phyloP scores from a whole-genome alignment of 1,139 yeast genomes.

The Pichia sp. region DNA sequence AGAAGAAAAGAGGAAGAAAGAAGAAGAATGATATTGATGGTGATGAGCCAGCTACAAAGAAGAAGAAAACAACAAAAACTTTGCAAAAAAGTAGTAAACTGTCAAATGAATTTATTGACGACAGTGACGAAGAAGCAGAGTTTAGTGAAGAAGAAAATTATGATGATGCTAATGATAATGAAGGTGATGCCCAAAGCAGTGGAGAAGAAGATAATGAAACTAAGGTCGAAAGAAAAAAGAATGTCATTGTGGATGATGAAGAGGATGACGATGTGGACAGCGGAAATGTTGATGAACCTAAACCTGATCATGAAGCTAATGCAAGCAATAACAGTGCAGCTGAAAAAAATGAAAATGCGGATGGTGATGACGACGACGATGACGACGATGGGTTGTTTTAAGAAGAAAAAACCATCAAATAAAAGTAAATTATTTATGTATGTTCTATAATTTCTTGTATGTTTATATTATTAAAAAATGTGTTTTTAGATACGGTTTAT shows the following conservation, averaged over 20 bases:
- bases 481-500: neutral
- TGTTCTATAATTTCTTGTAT: neutral
- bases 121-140: conserved; percentile 33
- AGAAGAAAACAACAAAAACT: conserved; percentile 13
- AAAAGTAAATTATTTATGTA: too few species aligned
- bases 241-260: conserved; percentile 20
- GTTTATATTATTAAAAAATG: neutral
- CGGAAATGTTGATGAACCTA: conserved; percentile 1
- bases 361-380: conserved; percentile 10
- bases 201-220: conserved; percentile 14
- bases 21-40: conserved; percentile 19
- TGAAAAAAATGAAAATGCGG: too few species aligned
- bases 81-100: conserved; percentile 20
- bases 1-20: conserved; percentile 22
- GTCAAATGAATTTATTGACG: conserved; percentile 29
- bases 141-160: conserved; percentile 23
- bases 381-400: conserved; percentile 16
- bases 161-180: too few species aligned
- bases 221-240: conserved; percentile 17
- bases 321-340: too few species aligned
- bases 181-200: too few species aligned
- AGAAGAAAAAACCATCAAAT: neutral
- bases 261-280: conserved; percentile 19
- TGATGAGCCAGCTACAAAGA: conserved; percentile 10
- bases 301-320: neutral